Evolutionary conservation across 768 basidiomycete species (phyloP).

Genomic region (Boletus patriciae): DNA sequence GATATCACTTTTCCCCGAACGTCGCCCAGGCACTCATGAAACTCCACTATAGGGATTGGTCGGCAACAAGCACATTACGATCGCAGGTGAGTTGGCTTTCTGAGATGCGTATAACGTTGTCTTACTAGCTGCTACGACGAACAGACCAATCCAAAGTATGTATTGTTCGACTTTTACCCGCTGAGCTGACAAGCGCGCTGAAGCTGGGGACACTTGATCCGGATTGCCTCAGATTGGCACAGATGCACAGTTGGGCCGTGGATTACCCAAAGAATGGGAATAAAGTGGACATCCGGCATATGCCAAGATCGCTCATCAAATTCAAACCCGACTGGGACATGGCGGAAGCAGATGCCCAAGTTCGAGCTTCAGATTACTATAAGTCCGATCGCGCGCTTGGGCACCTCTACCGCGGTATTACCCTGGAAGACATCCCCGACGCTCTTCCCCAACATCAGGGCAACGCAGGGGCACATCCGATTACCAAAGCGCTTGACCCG

Average conservation of each 20-base stretch:
- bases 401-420: background rate
- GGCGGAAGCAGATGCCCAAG: background rate
- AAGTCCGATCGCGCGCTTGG: conserved; percentile 1
- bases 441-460: background rate
- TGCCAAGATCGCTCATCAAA: conserved; percentile 57
- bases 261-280: conserved; percentile 78
- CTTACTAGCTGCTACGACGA: background rate
- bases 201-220: conserved; percentile 62
- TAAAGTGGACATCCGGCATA: conserved; percentile 50
- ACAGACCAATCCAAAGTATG: conserved; percentile 67
- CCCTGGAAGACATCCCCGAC: background rate
- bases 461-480: background rate
- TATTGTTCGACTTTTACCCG: background rate
- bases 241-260: conserved; percentile 59
- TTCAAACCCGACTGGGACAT: conserved; percentile 62
- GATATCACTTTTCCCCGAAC: background rate
- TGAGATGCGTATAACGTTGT: background rate
- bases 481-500: background rate
- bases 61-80: conserved; percentile 63
- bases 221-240: conserved; percentile 55
- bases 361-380: background rate
- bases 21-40: background rate
- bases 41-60: conserved; percentile 54
- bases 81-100: conserved; percentile 51
- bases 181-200: background rate